Base-by-base conservation (phyloP, 495 filamentous ascomycete species). In the Penicillium cataractarum region DNA sequence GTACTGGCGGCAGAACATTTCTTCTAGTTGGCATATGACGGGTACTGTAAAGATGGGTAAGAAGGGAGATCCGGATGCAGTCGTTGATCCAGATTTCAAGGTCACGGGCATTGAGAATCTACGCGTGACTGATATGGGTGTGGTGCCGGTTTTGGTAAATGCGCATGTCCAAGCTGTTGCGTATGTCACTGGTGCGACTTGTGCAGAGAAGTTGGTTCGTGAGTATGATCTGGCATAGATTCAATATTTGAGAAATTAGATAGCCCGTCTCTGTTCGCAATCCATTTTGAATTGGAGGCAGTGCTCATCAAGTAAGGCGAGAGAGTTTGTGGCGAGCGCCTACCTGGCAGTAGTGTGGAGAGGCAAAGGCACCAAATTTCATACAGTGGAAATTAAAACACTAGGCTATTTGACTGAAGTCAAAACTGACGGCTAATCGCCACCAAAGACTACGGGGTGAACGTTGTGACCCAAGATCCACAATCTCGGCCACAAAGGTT, bases 31-130 rank as follows among this genome's bases (percentile, higher is more conserved):
- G 69, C 84, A 86, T 57, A 81, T 81, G 76, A 82, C 80, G 10
- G 82, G 84, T 1, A 87, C 84, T 0, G 76, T 78, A 50, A 83
- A 82, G 65, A 89, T 89, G 84, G 86, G 87, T 6, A 74, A 63
- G 54, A 62, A 48, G 26, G 66, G 52, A 1, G 66, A 71, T 27
- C 8, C 17, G 6, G 63, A 71, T 29, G 69, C 69, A 5, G 82
- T 77, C 7, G 83, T 89, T 12, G 85, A 88, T 59, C 74, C 48
- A 0, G 70, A 80, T 8, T 85, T 86, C 56, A 75, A 72, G 44
- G 71, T 89, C 0, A 66, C 67, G 3, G 87, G 86, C 0, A 71
- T 86, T 35, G 74, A 84, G 32, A 76, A 76, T 6, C 67, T 89
- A 65, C 79, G 87, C 19, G 76, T 89, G 5, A 84, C 81, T 4